Conservation (phyloP, 78 protist species). For the Chrysochromulina parva region DNA sequence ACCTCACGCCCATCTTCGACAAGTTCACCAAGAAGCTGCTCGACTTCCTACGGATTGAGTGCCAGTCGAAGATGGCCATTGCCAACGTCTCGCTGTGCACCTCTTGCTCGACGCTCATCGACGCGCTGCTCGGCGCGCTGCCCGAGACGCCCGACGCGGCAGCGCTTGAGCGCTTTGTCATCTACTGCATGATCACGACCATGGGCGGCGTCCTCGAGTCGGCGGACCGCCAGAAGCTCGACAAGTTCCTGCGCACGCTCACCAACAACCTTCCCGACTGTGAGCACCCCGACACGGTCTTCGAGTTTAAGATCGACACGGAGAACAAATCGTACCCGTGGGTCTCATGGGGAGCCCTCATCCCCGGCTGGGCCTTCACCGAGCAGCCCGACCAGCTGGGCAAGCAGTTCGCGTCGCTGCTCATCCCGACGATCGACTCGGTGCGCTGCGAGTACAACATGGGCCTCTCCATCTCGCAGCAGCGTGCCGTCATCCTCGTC, state of each 20-base stretch:
- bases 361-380: conserved; percentile 53
- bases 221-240: conserved; percentile 64
- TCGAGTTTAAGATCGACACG: conserved; percentile 65
- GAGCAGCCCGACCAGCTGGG: neutral
- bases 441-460: conserved; percentile 37
- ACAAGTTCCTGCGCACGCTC: neutral
- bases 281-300: conserved; percentile 52
- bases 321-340: conserved; percentile 50
- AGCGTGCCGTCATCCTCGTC: conserved; percentile 63
- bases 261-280: neutral
- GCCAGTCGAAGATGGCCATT: conserved; percentile 15
- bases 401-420: conserved; percentile 47
- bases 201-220: conserved; percentile 75
- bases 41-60: neutral
- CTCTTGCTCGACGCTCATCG: conserved; percentile 33
- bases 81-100: neutral
- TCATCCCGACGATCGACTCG: conserved; percentile 83
- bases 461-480: neutral
- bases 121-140: conserved; percentile 27
- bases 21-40: neutral
- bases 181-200: conserved; percentile 73
- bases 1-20: conserved; percentile 35
- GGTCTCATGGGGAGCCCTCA: conserved; percentile 59
- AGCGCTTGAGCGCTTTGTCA: conserved; percentile 51
- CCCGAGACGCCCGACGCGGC: neutral